A percentile compares a stretch with the other conserved stretches of the same genome.
Evolutionary conservation across 352 stramenopile species (phyloP).

Genomic region (Phytophthora fragariae): DNA sequence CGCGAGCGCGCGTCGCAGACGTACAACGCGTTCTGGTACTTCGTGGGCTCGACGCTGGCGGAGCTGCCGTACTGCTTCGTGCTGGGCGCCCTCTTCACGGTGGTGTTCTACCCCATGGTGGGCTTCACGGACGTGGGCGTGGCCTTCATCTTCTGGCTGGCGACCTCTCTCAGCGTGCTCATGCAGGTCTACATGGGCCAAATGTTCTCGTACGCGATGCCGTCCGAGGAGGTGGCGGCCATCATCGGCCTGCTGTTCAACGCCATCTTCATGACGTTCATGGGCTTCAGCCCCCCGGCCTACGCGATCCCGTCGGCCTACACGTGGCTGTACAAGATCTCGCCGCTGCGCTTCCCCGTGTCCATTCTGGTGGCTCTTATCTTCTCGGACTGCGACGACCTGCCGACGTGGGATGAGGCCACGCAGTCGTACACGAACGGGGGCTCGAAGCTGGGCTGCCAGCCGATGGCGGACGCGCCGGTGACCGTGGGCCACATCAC

Average conservation of each 20-base stretch:
- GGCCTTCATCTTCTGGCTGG: conserved; percentile 38
- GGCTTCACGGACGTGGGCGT: conserved; percentile 39
- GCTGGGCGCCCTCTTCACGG: conserved; percentile 43
- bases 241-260: conserved; percentile 48
- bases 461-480: conserved; percentile 31
- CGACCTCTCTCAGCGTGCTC: conserved; percentile 33
- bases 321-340: conserved; percentile 54
- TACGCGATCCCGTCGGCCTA: conserved; percentile 36
- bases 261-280: conserved; percentile 47
- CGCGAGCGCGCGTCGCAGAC: conserved; percentile 83
- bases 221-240: conserved; percentile 38
- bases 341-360: conserved; percentile 37
- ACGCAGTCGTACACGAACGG: conserved; percentile 31
- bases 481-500: conserved; percentile 36
- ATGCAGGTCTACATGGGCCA: conserved; percentile 49
- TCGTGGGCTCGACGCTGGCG: conserved; percentile 46
- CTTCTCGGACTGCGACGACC: conserved; percentile 39
- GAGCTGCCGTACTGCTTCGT: conserved; percentile 80
- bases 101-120: conserved; percentile 51
- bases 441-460: conserved; percentile 35
- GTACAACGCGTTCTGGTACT: conserved; percentile 78
- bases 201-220: conserved; percentile 44
- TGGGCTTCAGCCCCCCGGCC: conserved; percentile 43
- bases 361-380: conserved; percentile 39
- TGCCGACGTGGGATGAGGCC: conserved; percentile 31